Evolutionary conservation across 2,329 filamentous ascomycete genomes (phyloP), one percentile per base, ranked within the genome.

Genomic region (Ophioceras dolichostomum): DNA sequence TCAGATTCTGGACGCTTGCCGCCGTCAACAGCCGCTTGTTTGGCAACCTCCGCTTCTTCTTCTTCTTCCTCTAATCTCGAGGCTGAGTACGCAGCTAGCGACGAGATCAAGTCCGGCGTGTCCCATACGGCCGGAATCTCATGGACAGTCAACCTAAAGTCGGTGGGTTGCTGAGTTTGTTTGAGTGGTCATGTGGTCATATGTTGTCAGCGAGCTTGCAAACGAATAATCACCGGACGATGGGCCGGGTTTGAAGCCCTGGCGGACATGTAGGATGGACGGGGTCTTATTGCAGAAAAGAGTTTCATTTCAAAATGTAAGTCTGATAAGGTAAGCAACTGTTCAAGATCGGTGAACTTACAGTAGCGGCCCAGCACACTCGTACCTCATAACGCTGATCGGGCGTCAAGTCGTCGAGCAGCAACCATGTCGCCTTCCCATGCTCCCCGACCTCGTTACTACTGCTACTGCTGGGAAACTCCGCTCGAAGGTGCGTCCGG

Each of bases 81-180:
- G 41, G 69, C 60, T 26, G 78, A 73, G 57, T 79, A 86, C 22
- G 60, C 54, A 38, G 69, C 70, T 12, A 93, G 61, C 2, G 83
- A 80, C 17, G 72, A 64, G 43, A 82, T 64, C 20, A 93, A 67
- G 9, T 68, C 61, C 4, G 78, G 68, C 1, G 69, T 71, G 31
- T 72, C 64, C 47, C 82, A 76, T 36, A 85, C 73, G 18, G 69
- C 57, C 17, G 68, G 54, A 12, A 86, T 52, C 24, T 77, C 62
- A 53, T 77, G 76, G 1, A 78, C 75, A 41, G 77, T 66, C 17
- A 95, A 63, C 43, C 63, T 67, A 61, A 95, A 94, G 18, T 70
- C 62, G 1, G 88, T 94, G 32, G 89, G 89, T 79, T 94, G 82
- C 88, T 95, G 24, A n/a, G n/a, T n/a, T n/a, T n/a, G n/a, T n/a